These are phyloP conservation scores for Saxophila tyrrhenica DNA, from an alignment of 495 filamentous ascomycete species.

Conservation along the genomic window DNA sequence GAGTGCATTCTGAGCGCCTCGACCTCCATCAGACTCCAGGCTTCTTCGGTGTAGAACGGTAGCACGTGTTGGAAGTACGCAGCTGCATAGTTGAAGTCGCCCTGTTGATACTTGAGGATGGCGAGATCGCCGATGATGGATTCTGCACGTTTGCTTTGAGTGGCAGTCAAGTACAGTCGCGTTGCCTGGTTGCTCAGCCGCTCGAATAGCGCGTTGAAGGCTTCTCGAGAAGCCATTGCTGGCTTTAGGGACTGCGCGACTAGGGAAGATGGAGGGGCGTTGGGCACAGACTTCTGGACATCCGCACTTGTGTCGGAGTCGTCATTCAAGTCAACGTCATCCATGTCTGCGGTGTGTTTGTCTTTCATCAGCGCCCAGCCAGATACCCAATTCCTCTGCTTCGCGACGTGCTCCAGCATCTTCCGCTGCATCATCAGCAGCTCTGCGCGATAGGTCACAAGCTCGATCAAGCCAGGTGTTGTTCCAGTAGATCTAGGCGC, in stretches of 20 bases:
- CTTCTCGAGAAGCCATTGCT: conserved; percentile 6
- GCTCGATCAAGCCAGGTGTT: conserved; percentile 18
- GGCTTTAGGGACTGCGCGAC: background rate
- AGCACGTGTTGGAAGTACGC: conserved; percentile 71
- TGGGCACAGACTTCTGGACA: background rate
- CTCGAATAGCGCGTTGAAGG: conserved; percentile 20
- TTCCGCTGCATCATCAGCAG: conserved; percentile 69
- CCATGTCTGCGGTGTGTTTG: background rate
- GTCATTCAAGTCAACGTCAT: conserved; percentile 15
- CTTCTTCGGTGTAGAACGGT: conserved; percentile 66
- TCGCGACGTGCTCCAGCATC: conserved; percentile 62
- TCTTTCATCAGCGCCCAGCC: conserved; percentile 54
- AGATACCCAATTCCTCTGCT: conserved; percentile 60
- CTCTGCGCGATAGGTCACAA: conserved; percentile 73
- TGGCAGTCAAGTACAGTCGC: conserved; percentile 58
- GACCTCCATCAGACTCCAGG: conserved; percentile 71
- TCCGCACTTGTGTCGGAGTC: background rate
- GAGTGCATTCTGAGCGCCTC: conserved; percentile 79
- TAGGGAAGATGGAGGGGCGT: background rate
- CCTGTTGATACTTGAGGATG: conserved; percentile 59
- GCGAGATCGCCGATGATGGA: conserved; percentile 76
- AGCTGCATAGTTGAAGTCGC: conserved; percentile 63
- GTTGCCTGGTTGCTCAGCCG: conserved; percentile 35
- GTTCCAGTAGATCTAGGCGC: conserved; percentile 4
- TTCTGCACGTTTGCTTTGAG: conserved; percentile 62